Evolutionary conservation across 2,329 filamentous ascomycete genomes (phyloP).

Genomic region (Thyridium curvatum): DNA sequence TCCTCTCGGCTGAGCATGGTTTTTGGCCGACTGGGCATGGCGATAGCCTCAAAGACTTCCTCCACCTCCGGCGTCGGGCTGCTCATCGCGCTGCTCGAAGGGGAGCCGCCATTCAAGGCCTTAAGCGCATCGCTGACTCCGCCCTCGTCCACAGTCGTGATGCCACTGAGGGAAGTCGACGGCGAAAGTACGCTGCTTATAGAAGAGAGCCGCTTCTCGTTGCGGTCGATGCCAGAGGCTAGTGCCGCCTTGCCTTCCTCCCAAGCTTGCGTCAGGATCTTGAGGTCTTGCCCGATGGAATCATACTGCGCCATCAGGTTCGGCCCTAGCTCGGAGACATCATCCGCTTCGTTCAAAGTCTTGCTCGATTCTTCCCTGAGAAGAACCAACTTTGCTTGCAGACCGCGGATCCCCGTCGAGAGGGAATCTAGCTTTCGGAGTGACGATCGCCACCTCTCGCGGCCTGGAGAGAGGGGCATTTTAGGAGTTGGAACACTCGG

Average conservation of each 20-base stretch:
- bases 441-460: conserved; percentile 79
- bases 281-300: conserved; percentile 83
- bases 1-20: conserved; percentile 77
- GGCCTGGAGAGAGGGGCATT: conserved; percentile 60
- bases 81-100: conserved; percentile 33
- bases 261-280: conserved; percentile 76
- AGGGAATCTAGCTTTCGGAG: conserved; percentile 82
- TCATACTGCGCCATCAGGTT: conserved; percentile 87
- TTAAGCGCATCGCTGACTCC: conserved; percentile 58
- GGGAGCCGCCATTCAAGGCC: conserved; percentile 60
- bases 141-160: conserved; percentile 54
- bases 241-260: conserved; percentile 80
- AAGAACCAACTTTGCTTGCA: conserved; percentile 92
- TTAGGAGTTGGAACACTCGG: conserved; percentile 50
- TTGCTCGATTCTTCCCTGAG: conserved; percentile 83
- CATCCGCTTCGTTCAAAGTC: conserved; percentile 65
- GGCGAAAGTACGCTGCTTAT: conserved; percentile 55
- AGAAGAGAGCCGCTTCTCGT: conserved; percentile 63
- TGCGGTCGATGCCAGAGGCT: conserved; percentile 73
- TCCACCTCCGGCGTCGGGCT: conserved; percentile 58
- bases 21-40: conserved; percentile 62
- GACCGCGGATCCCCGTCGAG: conserved; percentile 80
- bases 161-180: conserved; percentile 58
- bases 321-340: conserved; percentile 69
- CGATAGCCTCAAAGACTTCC: conserved; percentile 88